phyloP scores from a whole-genome alignment of 2,329 filamentous ascomycete genomes.

The Podosphaera aphanis region DNA sequence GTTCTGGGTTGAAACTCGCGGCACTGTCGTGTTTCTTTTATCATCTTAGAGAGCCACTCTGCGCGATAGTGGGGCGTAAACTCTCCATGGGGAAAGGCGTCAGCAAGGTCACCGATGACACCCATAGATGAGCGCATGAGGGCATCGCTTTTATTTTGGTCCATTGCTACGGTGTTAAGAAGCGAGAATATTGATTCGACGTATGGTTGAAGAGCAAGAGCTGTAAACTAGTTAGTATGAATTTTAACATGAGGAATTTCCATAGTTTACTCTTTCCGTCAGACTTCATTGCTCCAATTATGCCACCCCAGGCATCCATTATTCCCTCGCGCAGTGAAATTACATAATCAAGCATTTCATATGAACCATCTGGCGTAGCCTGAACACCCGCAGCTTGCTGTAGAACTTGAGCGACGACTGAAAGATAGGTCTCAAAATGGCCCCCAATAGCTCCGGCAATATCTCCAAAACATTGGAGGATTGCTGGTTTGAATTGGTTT shows the following conservation, averaged over 20 bases:
- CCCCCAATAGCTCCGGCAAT: constrained; percentile 86
- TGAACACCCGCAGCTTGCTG: constrained; percentile 78
- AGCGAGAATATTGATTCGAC: constrained; percentile 72
- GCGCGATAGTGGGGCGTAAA: constrained; percentile 65
- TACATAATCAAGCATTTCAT: constrained; percentile 94
- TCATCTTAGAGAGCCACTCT: constrained; percentile 74
- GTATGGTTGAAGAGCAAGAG: constrained; percentile 41
- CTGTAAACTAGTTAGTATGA: constrained; percentile 29
- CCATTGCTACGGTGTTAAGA: constrained; percentile 55
- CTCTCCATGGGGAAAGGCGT: constrained; percentile 80
- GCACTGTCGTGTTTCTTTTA: constrained; percentile 78
- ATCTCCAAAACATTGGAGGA: constrained; percentile 92
- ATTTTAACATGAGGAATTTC: constrained; percentile 12
- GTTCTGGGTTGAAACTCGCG: constrained; percentile 69
- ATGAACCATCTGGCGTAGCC: constrained; percentile 54
- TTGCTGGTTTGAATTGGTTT: constrained; percentile 95
- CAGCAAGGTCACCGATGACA: constrained; percentile 85
- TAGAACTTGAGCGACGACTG: constrained; percentile 77
- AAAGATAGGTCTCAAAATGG: constrained; percentile 78
- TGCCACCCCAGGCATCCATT: constrained; percentile 96
- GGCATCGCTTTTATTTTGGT: constrained; percentile 73
- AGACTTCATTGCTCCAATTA: constrained; percentile 79
- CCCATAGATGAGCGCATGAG: constrained; percentile 90
- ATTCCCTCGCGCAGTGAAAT: constrained; percentile 88
- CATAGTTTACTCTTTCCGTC: constrained; percentile 47